A percentile compares a stretch with the other conserved stretches of the same genome.
phyloP scores from a whole-genome alignment of 371 early-diverging fungal species.

The Apophysomyces ossiformis region DNA sequence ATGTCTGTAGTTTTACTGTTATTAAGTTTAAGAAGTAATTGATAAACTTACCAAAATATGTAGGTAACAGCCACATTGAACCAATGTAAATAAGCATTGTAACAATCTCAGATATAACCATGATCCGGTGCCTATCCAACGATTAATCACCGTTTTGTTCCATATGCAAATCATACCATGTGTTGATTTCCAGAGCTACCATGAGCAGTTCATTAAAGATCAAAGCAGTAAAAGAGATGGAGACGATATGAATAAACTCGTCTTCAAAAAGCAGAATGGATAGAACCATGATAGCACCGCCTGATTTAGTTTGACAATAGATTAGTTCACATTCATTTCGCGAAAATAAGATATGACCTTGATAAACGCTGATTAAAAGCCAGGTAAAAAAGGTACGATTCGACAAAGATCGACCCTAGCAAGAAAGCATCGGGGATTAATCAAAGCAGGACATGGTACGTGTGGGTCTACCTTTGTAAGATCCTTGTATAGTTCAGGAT shows the following conservation, averaged over 20 bases:
- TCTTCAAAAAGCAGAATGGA: constrained; percentile 94
- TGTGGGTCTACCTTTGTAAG: constrained; percentile 71
- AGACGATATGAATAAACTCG: constrained; percentile 95
- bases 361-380: constrained; percentile 96
- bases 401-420: constrained; percentile 85
- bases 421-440: background rate
- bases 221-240: constrained; percentile 96
- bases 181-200: constrained; percentile 94
- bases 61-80: constrained; percentile 87
- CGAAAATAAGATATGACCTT: constrained; percentile 58
- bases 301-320: constrained; percentile 22
- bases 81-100: constrained; percentile 85
- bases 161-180: constrained; percentile 62
- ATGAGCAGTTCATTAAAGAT: constrained; percentile 99
- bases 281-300: constrained; percentile 95
- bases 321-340: background rate
- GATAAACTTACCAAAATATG: constrained; percentile 83
- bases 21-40: background rate
- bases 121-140: constrained; percentile 70
- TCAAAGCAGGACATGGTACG: background rate
- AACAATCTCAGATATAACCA: constrained; percentile 84
- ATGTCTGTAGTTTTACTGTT: constrained; percentile 58
- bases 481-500: constrained; percentile 98
- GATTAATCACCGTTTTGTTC: background rate
- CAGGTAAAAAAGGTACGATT: constrained; percentile 95